These are phyloP conservation scores for Gossypium raimondii DNA, from an alignment of 345 rosid species.

Conservation along the genomic window DNA sequence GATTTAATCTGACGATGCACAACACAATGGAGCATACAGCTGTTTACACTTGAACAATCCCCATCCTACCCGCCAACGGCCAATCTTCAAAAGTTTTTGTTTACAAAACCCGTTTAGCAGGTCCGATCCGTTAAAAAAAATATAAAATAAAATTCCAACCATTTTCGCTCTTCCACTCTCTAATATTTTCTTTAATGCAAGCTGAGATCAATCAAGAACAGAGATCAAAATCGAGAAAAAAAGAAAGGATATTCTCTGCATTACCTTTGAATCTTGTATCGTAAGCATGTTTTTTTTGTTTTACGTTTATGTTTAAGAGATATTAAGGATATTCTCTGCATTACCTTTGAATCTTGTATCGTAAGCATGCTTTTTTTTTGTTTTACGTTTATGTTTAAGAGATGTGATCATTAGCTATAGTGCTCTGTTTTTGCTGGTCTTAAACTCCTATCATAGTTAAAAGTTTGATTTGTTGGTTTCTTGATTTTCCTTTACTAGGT, in stretches of 20 bases:
- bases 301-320: background rate
- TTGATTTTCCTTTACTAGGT: background rate
- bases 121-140: background rate
- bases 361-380: background rate
- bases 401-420: background rate
- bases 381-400: background rate
- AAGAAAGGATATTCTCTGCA: background rate
- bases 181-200: background rate
- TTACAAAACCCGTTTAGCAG: background rate
- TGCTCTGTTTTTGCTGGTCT: background rate
- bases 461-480: background rate
- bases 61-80: conserved; percentile 1
- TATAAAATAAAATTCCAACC: background rate
- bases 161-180: background rate
- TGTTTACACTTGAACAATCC: background rate
- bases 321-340: background rate
- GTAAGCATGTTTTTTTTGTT: conserved; percentile 4
- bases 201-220: conserved; percentile 12
- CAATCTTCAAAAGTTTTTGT: background rate
- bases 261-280: background rate
- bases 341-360: background rate
- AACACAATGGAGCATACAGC: background rate
- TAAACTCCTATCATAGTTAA: background rate
- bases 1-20: background rate
- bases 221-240: background rate